Percentiles rank a stretch among this genome's conserved stretches.
Evolutionary conservation across 345 rosid species (phyloP).

Genomic region (Corchorus olitorius): DNA sequence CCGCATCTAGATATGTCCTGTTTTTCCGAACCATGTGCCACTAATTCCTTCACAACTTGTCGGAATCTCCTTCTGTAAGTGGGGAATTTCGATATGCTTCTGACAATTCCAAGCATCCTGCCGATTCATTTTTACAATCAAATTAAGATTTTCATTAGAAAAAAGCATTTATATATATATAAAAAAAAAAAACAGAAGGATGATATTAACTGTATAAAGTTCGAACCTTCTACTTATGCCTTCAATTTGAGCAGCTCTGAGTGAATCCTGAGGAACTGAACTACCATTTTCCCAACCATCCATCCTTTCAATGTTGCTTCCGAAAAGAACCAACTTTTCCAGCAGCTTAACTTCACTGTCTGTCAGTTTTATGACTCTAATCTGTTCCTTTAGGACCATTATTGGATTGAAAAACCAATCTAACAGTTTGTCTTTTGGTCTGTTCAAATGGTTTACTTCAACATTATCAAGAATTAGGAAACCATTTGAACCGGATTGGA

Average conservation of each 20-base stretch:
- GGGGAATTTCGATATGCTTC: slow-evolving; percentile 66
- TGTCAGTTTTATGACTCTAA: slow-evolving; percentile 50
- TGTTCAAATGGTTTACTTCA: slow-evolving; percentile 66
- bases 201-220: not conserved
- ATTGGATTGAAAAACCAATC: slow-evolving; percentile 83
- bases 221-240: slow-evolving; percentile 86
- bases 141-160: not conserved
- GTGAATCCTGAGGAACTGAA: slow-evolving; percentile 47
- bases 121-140: not conserved
- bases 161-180: not conserved
- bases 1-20: slow-evolving; percentile 33
- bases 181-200: not conserved
- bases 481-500: slow-evolving; percentile 62
- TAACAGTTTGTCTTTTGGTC: slow-evolving; percentile 68
- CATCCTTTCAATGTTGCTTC: slow-evolving; percentile 46
- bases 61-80: slow-evolving; percentile 72
- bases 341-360: slow-evolving; percentile 64
- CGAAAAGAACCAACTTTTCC: slow-evolving; percentile 66
- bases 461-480: slow-evolving; percentile 55
- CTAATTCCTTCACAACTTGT: slow-evolving; percentile 62
- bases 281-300: slow-evolving; percentile 64
- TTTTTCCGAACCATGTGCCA: slow-evolving; percentile 45
- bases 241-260: slow-evolving; percentile 74
- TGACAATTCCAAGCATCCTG: slow-evolving; percentile 75
- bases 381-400: slow-evolving; percentile 75